Percentiles rank a stretch among this genome's conserved stretches.
These are phyloP conservation scores for Cordyceps fumosorosea DNA, from an alignment of 2,329 filamentous ascomycete species.

Conservation along the genomic window DNA sequence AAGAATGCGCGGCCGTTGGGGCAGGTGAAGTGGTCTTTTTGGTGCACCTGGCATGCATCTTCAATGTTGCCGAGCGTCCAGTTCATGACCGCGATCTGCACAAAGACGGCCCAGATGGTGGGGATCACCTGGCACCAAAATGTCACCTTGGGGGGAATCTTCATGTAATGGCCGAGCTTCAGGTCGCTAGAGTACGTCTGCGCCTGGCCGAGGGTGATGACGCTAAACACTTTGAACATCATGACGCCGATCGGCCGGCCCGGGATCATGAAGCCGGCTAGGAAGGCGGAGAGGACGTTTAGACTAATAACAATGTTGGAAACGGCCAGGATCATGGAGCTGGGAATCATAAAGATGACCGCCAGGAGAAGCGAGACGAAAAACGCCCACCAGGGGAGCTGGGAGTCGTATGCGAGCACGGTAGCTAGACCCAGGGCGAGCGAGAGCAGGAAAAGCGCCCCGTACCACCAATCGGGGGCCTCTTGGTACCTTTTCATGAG, in stretches of 20 bases:
- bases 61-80: constrained; percentile 40
- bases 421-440: constrained; percentile 27
- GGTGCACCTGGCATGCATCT: constrained; percentile 34
- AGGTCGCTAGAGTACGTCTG: constrained; percentile 41
- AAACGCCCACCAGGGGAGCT: constrained; percentile 25
- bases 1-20: constrained; percentile 39
- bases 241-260: constrained; percentile 20
- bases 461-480: constrained; percentile 36
- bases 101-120: constrained; percentile 37
- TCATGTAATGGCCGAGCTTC: constrained; percentile 45
- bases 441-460: constrained; percentile 24
- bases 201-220: constrained; percentile 30
- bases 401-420: constrained; percentile 20
- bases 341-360: constrained; percentile 20
- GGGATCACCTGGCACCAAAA: constrained; percentile 34
- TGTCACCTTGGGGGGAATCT: constrained; percentile 36
- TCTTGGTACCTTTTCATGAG: constrained; percentile 29
- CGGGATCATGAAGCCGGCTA: constrained; percentile 22
- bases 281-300: constrained; percentile 34
- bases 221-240: constrained; percentile 23
- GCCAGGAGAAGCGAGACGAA: constrained; percentile 23
- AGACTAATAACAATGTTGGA: constrained; percentile 32
- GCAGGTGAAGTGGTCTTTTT: constrained; percentile 27
- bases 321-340: constrained; percentile 26
- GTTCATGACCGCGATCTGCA: constrained; percentile 40